Evolutionary conservation across 2,329 filamentous ascomycete genomes (phyloP), one percentile per base, ranked within the genome.

Genomic region (Xylariaceae sp.): DNA sequence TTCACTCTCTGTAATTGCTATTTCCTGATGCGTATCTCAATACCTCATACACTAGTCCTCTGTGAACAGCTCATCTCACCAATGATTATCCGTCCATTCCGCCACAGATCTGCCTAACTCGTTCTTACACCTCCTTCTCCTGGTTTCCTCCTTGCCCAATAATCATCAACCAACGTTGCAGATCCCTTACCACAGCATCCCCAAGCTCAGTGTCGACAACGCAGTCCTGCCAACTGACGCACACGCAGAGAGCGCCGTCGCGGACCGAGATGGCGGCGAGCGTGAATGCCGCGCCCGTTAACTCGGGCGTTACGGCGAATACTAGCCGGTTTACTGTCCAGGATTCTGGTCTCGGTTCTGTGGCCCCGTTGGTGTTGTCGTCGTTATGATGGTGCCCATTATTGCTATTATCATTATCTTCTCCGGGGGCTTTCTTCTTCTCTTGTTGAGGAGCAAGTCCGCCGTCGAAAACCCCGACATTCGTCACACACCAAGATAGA

Each of bases 391-490:
- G n/a, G n/a, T n/a, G n/a, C n/a, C n/a, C n/a, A n/a, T n/a, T n/a
- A n/a, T n/a, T n/a, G n/a, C n/a, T n/a, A n/a, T n/a, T n/a, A n/a
- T n/a, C n/a, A n/a, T n/a, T n/a, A n/a, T n/a, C n/a, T n/a, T n/a
- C n/a, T n/a, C n/a, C n/a, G n/a, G n/a, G n/a, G n/a, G n/a, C n/a
- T n/a, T n/a, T n/a, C n/a, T n/a, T n/a, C n/a, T n/a, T n/a, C n/a
- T n/a, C n/a, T n/a, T n/a, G n/a, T n/a, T n/a, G n/a, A n/a, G n/a
- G n/a, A n/a, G n/a, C n/a, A n/a, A n/a, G n/a, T n/a, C n/a, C 21
- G 27, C 63, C 58, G 37, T 66, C 50, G 14, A 68, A 44, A 6
- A 66, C 59, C 34, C 65, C 66, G n/a, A 67, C 43, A 47, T 67
- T 67, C 37, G 64, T 65, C 6, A 68, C 58, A 19, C 65, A 47